These are phyloP conservation scores for Torulaspora indica DNA, from an alignment of 805 yeast species.

Conservation along the genomic window DNA sequence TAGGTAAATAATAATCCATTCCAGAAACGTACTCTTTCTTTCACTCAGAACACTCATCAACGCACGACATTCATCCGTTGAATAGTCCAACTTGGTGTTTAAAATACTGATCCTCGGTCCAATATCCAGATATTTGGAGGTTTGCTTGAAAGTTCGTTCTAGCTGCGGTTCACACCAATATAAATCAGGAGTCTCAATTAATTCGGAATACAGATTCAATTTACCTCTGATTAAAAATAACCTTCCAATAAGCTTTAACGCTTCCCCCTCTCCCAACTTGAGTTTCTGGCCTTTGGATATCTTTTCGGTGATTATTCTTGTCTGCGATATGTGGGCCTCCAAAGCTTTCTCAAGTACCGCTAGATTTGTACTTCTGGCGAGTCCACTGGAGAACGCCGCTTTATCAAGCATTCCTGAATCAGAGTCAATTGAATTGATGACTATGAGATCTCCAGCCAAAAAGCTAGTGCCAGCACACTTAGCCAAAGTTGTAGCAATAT, in stretches of 20 bases:
- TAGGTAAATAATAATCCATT: constrained; percentile 81
- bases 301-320: constrained; percentile 60
- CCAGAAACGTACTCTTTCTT: constrained; percentile 68
- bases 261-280: constrained; percentile 53
- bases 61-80: constrained; percentile 82
- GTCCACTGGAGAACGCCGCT: constrained; percentile 84
- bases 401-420: constrained; percentile 61
- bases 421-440: constrained; percentile 49
- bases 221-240: constrained; percentile 74
- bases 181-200: constrained; percentile 87
- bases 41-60: constrained; percentile 71
- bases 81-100: constrained; percentile 83
- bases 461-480: constrained; percentile 36
- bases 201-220: constrained; percentile 77
- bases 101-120: constrained; percentile 70
- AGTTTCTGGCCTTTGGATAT: constrained; percentile 58
- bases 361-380: constrained; percentile 79
- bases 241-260: constrained; percentile 65
- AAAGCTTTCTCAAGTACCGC: constrained; percentile 71
- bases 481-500: constrained; percentile 1
- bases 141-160: constrained; percentile 67
- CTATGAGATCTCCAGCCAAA: constrained; percentile 65
- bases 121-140: constrained; percentile 70
- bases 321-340: constrained; percentile 60
- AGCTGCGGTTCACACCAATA: constrained; percentile 90